Evolutionary conservation across 805 yeast genomes (phyloP), one percentile per base, ranked within the genome.

Genomic region (Wickerhamomyces ciferrii): DNA sequence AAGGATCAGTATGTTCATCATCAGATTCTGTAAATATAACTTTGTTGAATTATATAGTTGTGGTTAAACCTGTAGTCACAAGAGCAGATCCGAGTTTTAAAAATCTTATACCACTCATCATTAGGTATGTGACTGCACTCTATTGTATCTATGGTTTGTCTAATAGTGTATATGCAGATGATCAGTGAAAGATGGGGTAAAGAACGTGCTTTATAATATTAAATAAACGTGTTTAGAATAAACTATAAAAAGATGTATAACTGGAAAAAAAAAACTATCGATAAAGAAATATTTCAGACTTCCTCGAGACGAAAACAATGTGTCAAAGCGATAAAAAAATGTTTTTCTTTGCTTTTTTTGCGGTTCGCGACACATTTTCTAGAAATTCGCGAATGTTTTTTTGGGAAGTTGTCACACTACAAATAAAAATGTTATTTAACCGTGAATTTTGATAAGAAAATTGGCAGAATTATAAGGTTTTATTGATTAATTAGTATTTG

Each of bases 1-100:
- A 44, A 35, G 27, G 50, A 34, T 47, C 50, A 27, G 41, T 43
- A 32, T 46, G 52, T 40, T 43, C 45, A 43, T n/a, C 32, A 40
- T 46, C 52, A n/a, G 36, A 19, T 4, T 42, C 44, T 9, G 52
- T 32, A 18, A 48, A 44, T 27, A 50, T 44, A 1, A 46, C 41
- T 15, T 42, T 43, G 6, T 43, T 46, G 7, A 44, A 41, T 9
- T 46, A 10, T 1, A 45, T 27, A 10, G 52, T 44, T 35, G 39
- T 35, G n/a, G 18, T n/a, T 9, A 45, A 35, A 18, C 53, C 53
- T 4, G 48, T 41, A 24, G 46, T 46, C 14, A 37, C 43, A n/a
- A 44, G 27, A 29, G 43, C 43, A 5, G 53, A 42, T 6, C 43
- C 44, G 32, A 42, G 35, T 23, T 46, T 50, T 2, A 46, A 19